Percentiles rank a stretch among this genome's conserved stretches.
Evolutionary conservation across 306 rosid genomes (phyloP).

Genomic region (Aeschynomene evenia): DNA sequence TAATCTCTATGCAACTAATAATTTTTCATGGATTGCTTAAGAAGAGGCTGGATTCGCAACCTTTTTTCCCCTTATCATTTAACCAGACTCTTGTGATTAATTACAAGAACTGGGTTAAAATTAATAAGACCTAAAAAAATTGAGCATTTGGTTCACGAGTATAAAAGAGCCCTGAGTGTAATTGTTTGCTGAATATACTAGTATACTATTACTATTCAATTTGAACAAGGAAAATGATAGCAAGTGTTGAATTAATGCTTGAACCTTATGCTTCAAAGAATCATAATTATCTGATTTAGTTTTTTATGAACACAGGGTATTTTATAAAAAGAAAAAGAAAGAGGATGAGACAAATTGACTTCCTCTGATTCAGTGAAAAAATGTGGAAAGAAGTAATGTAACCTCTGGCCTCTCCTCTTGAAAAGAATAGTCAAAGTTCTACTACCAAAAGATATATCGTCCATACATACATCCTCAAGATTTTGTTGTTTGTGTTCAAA

Average conservation of each 20-base stretch:
- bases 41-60: background rate
- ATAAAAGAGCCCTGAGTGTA: background rate
- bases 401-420: background rate
- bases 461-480: background rate
- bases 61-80: background rate
- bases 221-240: background rate
- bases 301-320: background rate
- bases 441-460: slow-evolving; percentile 4
- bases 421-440: slow-evolving; percentile 31
- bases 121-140: background rate
- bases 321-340: background rate
- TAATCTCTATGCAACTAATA: too few relatives aligned
- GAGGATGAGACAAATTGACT: background rate
- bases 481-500: background rate
- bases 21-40: too few relatives aligned
- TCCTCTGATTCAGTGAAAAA: slow-evolving; percentile 6
- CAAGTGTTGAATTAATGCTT: background rate
- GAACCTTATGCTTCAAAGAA: background rate
- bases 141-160: background rate
- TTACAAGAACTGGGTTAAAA: background rate
- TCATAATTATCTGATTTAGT: background rate
- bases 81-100: background rate
- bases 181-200: slow-evolving; percentile 1
- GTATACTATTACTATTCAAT: background rate
- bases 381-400: background rate